Evolutionary conservation across 176 grass and related monocot species (phyloP).

Genomic region (Coix lacrymajobi): DNA sequence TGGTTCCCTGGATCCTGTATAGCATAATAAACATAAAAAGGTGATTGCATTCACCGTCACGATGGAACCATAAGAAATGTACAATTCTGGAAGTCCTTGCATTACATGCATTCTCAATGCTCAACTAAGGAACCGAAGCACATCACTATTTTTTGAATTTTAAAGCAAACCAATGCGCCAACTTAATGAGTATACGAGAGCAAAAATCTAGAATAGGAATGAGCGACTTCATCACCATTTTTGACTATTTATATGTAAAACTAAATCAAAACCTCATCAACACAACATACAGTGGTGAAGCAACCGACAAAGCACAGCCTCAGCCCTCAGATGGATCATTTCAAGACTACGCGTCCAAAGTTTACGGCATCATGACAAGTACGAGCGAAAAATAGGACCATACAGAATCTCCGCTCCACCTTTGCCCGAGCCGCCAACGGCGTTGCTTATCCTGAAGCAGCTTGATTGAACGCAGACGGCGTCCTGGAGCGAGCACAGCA

Average conservation of each 20-base stretch:
- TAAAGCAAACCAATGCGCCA: not conserved
- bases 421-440: conserved; percentile 20
- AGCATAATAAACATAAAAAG: conserved; percentile 11
- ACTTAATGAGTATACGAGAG: not conserved
- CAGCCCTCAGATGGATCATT: not conserved
- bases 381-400: not conserved
- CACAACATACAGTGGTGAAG: not conserved
- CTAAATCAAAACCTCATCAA: not conserved
- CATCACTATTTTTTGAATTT: not conserved
- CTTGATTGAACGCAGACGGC: conserved; percentile 47
- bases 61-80: not conserved
- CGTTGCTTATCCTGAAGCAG: conserved; percentile 82
- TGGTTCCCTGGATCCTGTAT: conserved; percentile 76
- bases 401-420: conserved; percentile 74
- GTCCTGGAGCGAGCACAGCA: conserved; percentile 35
- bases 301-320: not conserved
- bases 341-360: not conserved
- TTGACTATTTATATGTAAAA: not conserved
- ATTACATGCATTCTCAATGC: not conserved
- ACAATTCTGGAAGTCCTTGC: not conserved
- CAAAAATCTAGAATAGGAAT: not conserved
- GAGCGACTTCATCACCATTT: not conserved
- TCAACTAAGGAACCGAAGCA: not conserved
- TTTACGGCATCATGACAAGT: not conserved
- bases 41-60: conserved; percentile 9